Evolutionary conservation across 164 flowering plant species (phyloP).

Genomic region (Piper betle): DNA sequence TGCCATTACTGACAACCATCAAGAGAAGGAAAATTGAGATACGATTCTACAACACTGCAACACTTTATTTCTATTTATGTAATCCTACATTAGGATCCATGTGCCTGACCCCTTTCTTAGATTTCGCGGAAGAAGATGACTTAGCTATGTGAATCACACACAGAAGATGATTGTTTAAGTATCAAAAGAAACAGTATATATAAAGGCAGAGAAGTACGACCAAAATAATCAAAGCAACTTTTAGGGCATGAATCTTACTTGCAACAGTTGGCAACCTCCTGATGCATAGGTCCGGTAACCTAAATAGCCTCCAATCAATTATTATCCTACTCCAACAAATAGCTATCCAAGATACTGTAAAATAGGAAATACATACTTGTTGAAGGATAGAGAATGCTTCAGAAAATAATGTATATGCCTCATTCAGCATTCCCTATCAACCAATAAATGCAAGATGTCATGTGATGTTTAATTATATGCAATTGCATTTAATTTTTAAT

Average conservation of each 20-base stretch:
- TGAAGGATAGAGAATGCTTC: constrained; percentile 95
- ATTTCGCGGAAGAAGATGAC: too few relatives aligned
- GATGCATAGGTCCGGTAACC: constrained; percentile 99
- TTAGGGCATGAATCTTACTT: constrained; percentile 31
- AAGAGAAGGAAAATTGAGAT: too few relatives aligned
- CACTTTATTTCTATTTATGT: too few relatives aligned
- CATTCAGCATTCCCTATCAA: constrained; percentile 90
- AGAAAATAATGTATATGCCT: constrained; percentile 78
- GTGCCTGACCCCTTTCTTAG: too few relatives aligned
- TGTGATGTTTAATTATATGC: not conserved
- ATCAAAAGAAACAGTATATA: not conserved
- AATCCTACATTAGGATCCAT: too few relatives aligned
- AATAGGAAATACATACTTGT: constrained; percentile 39
- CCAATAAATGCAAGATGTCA: not conserved
- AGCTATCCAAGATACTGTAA: not conserved
- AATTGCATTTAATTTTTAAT: not conserved
- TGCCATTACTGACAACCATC: too few relatives aligned
- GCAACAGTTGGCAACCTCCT: constrained; percentile 97
- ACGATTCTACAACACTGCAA: too few relatives aligned
- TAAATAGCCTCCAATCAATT: constrained; percentile 16
- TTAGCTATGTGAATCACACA: too few relatives aligned
- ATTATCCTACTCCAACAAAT: too few relatives aligned
- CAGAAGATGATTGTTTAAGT: too few relatives aligned
- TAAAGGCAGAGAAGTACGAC: not conserved
- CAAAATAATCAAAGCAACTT: not conserved